Base-by-base conservation (phyloP, 2,329 filamentous ascomycete genomes). In the Magnaporthiopsis incrustans region DNA sequence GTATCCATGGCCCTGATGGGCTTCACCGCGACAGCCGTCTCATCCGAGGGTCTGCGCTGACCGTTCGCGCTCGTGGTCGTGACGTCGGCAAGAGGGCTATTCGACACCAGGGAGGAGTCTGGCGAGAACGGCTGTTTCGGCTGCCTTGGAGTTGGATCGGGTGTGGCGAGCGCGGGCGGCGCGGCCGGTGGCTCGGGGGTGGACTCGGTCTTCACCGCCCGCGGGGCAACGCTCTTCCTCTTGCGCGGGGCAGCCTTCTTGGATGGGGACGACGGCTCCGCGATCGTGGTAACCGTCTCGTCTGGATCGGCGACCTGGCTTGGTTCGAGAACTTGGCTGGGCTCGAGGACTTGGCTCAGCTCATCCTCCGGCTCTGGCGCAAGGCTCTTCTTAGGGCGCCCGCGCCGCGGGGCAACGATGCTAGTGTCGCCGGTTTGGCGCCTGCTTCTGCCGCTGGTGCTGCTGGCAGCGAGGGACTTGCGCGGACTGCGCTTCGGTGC, bases 1-100 rank as follows among this genome's bases (percentile, higher is more conserved):
- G 91, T 90, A 69, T 91, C 85, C 77, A 91, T 87, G 2, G 91
- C 82, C 68, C 88, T 90, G 71, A 94, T 85, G 56, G 90, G 89
- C 74, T 90, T 90, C 59, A 88, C 77, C 1, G 80, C 77, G 35
- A 84, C 80, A 66, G 81, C 77, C 66, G 76, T 79, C 73, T 84
- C 74, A 69, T 82, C 76, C 68, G 76, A 68, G 27, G 79, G 76
- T 64, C 79, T 77, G 50, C 78, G 80, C 65, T 81, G 80, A 67
- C 87, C 84, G 73, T 92, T 92, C 70, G 89, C 77, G 57, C 82
- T 84, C 27, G 83, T 79, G 56, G 82, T 80, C 18, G 91, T 93
- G 67, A 92, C 91, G 71, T 96, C 91, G 66, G 85, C 82, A 58
- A 94, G 80, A 2, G 91, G 88, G 3, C 86, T 85, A 25, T 74